phyloP scores from a whole-genome alignment of 768 basidiomycete genomes.

The Macrolepiota fuliginosa region DNA sequence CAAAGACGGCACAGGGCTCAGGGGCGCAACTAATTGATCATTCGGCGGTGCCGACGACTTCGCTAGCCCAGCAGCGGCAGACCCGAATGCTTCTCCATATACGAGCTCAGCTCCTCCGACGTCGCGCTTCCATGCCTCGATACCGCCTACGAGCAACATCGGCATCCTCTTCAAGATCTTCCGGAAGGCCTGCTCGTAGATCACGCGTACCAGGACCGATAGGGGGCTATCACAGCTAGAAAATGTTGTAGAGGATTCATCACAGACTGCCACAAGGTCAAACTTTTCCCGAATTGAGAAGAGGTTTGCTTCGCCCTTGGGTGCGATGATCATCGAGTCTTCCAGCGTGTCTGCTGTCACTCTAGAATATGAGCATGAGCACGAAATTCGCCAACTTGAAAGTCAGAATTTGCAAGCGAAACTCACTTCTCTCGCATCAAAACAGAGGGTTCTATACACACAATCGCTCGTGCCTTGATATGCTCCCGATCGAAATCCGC shows the following conservation, averaged over 20 bases:
- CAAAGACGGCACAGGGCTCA: background rate
- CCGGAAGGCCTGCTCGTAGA: conserved; percentile 71
- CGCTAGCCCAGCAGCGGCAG: background rate
- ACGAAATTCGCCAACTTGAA: conserved; percentile 6
- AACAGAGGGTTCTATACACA: conserved; percentile 85
- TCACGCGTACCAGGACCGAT: conserved; percentile 59
- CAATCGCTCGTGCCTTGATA: conserved; percentile 63
- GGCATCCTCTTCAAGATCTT: conserved; percentile 74
- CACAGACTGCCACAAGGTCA: conserved; percentile 86
- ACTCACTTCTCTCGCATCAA: conserved; percentile 67
- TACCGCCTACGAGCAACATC: conserved; percentile 81
- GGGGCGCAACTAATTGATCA: background rate
- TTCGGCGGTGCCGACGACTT: conserved; percentile 19
- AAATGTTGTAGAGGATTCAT: conserved; percentile 56
- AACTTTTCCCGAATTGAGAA: conserved; percentile 87
- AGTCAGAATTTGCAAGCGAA: background rate
- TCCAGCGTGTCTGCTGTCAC: conserved; percentile 69
- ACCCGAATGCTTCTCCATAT: conserved; percentile 13
- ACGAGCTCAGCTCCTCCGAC: conserved; percentile 39
- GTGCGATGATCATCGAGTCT: conserved; percentile 67
- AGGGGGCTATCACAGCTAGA: conserved; percentile 49
- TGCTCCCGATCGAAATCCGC: conserved; percentile 75
- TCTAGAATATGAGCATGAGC: conserved; percentile 35
- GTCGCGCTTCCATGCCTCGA: conserved; percentile 74
- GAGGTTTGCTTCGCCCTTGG: conserved; percentile 65